Evolutionary conservation across 768 basidiomycete species (phyloP).

Genomic region (Cystobasidium ongulense): DNA sequence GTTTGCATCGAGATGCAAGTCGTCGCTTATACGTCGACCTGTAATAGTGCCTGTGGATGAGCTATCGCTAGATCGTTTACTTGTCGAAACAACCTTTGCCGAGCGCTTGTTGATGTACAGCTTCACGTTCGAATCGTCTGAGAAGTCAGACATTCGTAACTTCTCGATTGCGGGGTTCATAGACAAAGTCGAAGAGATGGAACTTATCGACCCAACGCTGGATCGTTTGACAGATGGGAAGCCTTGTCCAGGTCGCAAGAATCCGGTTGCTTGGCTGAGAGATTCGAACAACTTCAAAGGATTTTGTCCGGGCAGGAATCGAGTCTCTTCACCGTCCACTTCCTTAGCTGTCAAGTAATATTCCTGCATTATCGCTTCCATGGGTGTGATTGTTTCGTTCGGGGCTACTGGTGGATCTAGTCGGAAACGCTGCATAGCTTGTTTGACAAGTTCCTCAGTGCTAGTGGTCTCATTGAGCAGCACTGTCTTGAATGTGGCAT

Average conservation of each 20-base stretch:
- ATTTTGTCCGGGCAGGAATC: slow-evolving; percentile 59
- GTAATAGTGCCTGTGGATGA: neutral
- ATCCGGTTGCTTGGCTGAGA: slow-evolving; percentile 60
- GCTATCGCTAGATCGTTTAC: neutral
- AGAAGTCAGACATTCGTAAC: slow-evolving; percentile 92
- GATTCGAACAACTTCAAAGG: slow-evolving; percentile 85
- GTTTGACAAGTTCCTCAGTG: slow-evolving; percentile 71
- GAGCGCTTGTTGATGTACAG: slow-evolving; percentile 66
- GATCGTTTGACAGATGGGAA: slow-evolving; percentile 83
- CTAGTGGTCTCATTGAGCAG: slow-evolving; percentile 79
- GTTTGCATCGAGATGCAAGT: slow-evolving; percentile 9
- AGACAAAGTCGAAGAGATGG: slow-evolving; percentile 73
- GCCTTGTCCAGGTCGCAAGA: slow-evolving; percentile 37
- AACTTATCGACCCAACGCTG: slow-evolving; percentile 86
- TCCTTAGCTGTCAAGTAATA: slow-evolving; percentile 92
- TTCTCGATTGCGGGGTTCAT: slow-evolving; percentile 93
- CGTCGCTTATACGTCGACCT: neutral
- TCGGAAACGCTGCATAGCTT: slow-evolving; percentile 90
- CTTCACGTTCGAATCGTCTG: slow-evolving; percentile 93
- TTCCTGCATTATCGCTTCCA: slow-evolving; percentile 48
- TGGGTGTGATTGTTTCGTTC: neutral
- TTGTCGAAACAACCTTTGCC: neutral
- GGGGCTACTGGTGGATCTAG: slow-evolving; percentile 44
- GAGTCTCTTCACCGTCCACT: slow-evolving; percentile 69
- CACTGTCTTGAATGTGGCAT: slow-evolving; percentile 97